Percentiles rank a stretch among this genome's conserved stretches.
These are phyloP conservation scores for Oryza glumipatula DNA, from an alignment of 176 grass and related monocot genomes.

Conservation along the genomic window DNA sequence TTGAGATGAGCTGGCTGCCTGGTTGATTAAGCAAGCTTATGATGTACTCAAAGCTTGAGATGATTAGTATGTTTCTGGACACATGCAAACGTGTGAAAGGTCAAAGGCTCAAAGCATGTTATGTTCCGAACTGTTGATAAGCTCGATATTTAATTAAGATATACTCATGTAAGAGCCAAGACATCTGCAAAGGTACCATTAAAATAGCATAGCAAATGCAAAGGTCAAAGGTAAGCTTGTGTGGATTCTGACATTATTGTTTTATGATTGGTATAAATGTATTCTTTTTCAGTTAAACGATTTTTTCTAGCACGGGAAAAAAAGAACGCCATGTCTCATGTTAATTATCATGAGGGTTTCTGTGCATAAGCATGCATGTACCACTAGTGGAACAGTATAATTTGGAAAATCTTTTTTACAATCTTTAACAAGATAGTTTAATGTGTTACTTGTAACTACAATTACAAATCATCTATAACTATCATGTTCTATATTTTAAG, in stretches of 20 bases:
- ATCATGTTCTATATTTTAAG: too few species aligned
- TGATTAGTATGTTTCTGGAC: background rate
- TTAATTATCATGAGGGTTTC: background rate
- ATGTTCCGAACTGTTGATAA: background rate
- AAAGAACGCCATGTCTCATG: background rate
- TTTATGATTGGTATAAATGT: background rate
- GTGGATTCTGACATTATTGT: background rate
- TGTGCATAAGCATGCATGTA: background rate
- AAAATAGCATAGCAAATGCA: background rate
- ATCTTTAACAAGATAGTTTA: background rate
- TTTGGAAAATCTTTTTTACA: background rate
- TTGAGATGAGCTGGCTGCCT: conserved; percentile 1
- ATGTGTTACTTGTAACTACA: too few species aligned
- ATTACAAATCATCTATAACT: too few species aligned
- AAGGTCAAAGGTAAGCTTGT: background rate
- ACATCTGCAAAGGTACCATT: background rate
- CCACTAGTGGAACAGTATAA: background rate
- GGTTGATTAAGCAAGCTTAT: too few species aligned
- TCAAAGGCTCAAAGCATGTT: background rate
- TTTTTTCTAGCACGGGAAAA: background rate
- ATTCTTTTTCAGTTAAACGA: background rate
- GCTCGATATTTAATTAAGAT: background rate
- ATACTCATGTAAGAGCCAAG: background rate
- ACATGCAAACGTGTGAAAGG: background rate
- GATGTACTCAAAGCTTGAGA: too few species aligned